Evolutionary conservation across 2,329 filamentous ascomycete genomes (phyloP), one percentile per base, ranked within the genome.

Genomic region (Verticillium longisporum): DNA sequence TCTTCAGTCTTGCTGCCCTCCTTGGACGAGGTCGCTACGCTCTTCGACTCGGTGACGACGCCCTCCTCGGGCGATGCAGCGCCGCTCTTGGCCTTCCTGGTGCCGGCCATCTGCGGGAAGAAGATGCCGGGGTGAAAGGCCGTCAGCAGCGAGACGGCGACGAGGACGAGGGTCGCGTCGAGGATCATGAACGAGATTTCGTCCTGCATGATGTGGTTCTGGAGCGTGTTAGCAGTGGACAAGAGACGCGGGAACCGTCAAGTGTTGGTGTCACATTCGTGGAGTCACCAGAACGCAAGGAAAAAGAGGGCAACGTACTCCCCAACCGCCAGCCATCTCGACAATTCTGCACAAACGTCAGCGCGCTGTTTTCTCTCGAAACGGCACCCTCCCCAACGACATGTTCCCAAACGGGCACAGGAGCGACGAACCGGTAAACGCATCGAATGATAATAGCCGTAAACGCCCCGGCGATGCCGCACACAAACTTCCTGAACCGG

Each of bases 251-350:
- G 18, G 18, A 21, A 21, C 18, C 18, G 18, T 21, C 18, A 21
- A 21, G 18, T 21, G 18, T 21, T 21, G 18, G 18, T 21, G 18
- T 1, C 18, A 21, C 18, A 21, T 21, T 21, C 18, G 18, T 21
- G 18, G 18, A 21, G 18, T 21, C 18, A 21, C 18, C 18, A 21
- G 18, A 21, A 21, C 9, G 18, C 14, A 33, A 15, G 37, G 55
- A 33, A 6, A 21, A 11, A n/a, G 7, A 33, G 1, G 31, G 34
- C 6, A 18, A 26, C 26, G 18, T 34, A 50, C 45, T 7, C 82
- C 83, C 84, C 85, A 88, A 21, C 86, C 85, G 32, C 83, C 83
- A 1, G 82, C 80, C 83, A 88, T 86, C 69, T 88, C 85, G 1
- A 80, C 82, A 59, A 88, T 82, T 67, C 83, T 85, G 59, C 31